Conservation (phyloP, 1,139 yeast genomes). For the Sugiyamaella paludigena region DNA sequence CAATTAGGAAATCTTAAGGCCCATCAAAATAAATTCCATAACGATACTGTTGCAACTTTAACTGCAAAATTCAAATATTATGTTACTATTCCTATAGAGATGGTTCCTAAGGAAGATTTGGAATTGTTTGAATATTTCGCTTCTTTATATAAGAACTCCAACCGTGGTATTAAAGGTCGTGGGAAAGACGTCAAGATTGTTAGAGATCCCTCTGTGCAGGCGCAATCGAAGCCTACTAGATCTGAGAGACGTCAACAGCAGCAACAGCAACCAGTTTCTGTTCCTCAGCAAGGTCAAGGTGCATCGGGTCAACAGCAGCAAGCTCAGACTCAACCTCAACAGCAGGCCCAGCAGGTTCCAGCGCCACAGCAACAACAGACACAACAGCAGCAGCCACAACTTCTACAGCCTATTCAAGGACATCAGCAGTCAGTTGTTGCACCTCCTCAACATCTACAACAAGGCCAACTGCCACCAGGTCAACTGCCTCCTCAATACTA, state of each 20-base stretch:
- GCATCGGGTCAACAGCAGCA: constrained; percentile 1
- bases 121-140: constrained; percentile 74
- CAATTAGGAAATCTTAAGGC: constrained; percentile 91
- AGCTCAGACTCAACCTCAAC: constrained; percentile 10
- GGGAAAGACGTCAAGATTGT: constrained; percentile 52
- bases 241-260: constrained; percentile 7
- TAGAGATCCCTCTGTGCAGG: constrained; percentile 14
- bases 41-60: constrained; percentile 61
- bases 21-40: constrained; percentile 88
- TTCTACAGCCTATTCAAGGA: neutral
- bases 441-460: neutral
- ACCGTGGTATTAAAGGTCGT: constrained; percentile 87
- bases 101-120: constrained; percentile 61
- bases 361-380: constrained; percentile 4
- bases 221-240: constrained; percentile 6
- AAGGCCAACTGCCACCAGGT: constrained; percentile 5
- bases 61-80: constrained; percentile 45
- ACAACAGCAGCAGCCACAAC: constrained; percentile 6
- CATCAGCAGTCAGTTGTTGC: neutral
- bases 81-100: constrained; percentile 18
- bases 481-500: constrained; percentile 15
- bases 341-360: constrained; percentile 1
- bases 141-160: constrained; percentile 77
- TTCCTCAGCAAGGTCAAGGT: constrained; percentile 3
- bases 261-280: constrained; percentile 7